Evolutionary conservation across 805 yeast genomes (phyloP).

Genomic region (Candida maltosa): DNA sequence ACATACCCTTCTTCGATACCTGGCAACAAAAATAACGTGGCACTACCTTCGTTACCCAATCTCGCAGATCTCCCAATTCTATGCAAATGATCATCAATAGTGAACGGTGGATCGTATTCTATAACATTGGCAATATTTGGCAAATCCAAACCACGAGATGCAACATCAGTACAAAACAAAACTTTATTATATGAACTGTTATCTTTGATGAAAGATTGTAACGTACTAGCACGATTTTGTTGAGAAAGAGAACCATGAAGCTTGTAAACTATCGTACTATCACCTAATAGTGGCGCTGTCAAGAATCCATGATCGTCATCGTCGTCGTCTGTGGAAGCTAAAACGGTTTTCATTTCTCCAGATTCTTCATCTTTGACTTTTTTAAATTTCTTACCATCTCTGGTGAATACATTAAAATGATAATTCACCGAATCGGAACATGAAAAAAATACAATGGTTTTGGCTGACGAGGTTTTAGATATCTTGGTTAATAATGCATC

Average conservation of each 20-base stretch:
- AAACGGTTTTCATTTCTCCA: slow-evolving; percentile 12
- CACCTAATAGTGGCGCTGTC: slow-evolving; percentile 52
- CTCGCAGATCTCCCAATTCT: slow-evolving; percentile 98
- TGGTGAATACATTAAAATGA: slow-evolving; percentile 73
- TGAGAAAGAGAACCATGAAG: slow-evolving; percentile 92
- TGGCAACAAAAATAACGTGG: slow-evolving; percentile 78
- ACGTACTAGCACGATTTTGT: slow-evolving; percentile 74
- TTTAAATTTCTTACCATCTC: slow-evolving; percentile 41
- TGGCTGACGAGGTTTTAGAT: slow-evolving; percentile 19
- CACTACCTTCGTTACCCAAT: slow-evolving; percentile 84
- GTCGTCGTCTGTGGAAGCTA: slow-evolving; percentile 7
- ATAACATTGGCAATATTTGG: slow-evolving; percentile 82
- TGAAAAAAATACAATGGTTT: slow-evolving; percentile 82
- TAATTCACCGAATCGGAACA: slow-evolving; percentile 97
- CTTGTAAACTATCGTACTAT: slow-evolving; percentile 49
- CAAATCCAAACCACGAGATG: slow-evolving; percentile 92
- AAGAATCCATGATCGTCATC: slow-evolving; percentile 36
- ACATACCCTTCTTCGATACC: slow-evolving; percentile 85
- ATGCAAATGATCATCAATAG: slow-evolving; percentile 92
- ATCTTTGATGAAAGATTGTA: slow-evolving; percentile 55
- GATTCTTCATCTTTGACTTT: slow-evolving; percentile 27
- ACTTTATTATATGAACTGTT: slow-evolving; percentile 50
- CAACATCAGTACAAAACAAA: slow-evolving; percentile 94
- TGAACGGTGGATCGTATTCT: slow-evolving; percentile 93
- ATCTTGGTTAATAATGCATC: slow-evolving; percentile 61